Evolutionary conservation across 176 grass and related monocot species (phyloP), one percentile per base, ranked within the genome.

Genomic region (Stipa capillata): DNA sequence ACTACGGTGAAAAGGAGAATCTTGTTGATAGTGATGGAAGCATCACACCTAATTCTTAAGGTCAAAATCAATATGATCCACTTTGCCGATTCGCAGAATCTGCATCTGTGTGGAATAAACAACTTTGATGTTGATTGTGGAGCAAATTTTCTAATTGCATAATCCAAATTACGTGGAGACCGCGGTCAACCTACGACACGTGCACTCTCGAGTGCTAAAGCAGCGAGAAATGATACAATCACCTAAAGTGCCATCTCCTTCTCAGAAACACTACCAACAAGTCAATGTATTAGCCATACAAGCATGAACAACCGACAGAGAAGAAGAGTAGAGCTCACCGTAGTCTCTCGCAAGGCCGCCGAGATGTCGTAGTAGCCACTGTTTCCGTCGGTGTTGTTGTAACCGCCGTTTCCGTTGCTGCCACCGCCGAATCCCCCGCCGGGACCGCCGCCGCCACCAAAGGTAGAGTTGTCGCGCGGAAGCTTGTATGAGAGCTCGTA

Each of bases 401-500:
- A 43, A 4, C 65, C 78, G n/a, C n/a, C n/a, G n/a, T n/a, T n/a
- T n/a, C n/a, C n/a, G n/a, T n/a, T n/a, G n/a, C n/a, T n/a, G n/a
- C n/a, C n/a, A n/a, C n/a, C n/a, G 16, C 21, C 5, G 49, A 80
- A 8, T 23, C 64, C 52, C 15, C 65, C 76, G 18, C 72, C 69
- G n/a, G n/a, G n/a, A n/a, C n/a, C n/a, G n/a, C 63, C 70, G 53
- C 68, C 72, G 6, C 7, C 28, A 12, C 17, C 80, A 17, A 8
- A 16, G n/a, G 52, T 82, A n/a, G n/a, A n/a, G n/a, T n/a, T n/a
- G 23, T 87, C 77, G 42, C 37, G 73, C 1, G 87, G 47, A 29
- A 83, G 52, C 60, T 67, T 84, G 73, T 83, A 90, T 0, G 79
- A 84, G 35, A 97, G 77, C 29, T 74, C 33, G 86, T 97, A 97